These are phyloP conservation scores for Cordyceps farinosa DNA, from an alignment of 2,329 filamentous ascomycete genomes.

Conservation along the genomic window DNA sequence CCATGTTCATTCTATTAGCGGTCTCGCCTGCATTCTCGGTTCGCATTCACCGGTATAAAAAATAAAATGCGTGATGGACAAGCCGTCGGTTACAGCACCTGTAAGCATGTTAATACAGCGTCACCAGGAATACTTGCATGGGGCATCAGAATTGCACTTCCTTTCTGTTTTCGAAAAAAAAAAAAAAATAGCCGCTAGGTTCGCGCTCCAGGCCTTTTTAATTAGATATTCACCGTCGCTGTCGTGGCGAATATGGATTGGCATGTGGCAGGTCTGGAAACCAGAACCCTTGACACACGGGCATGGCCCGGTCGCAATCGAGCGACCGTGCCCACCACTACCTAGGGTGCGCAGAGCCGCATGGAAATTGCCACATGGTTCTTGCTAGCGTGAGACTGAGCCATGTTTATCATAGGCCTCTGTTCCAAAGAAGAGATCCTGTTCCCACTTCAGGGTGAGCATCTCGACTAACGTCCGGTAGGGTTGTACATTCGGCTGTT, in stretches of 20 bases:
- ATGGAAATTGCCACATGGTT: slow-evolving; percentile 5
- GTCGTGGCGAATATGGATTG: background rate
- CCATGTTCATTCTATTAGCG: too few species aligned
- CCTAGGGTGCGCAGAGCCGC: background rate
- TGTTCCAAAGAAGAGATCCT: too few species aligned
- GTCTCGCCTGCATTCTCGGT: too few species aligned
- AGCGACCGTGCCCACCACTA: background rate
- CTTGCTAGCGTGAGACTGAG: background rate
- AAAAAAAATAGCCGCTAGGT: too few species aligned
- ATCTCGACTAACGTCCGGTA: background rate
- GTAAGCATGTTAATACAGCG: too few species aligned
- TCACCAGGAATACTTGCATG: too few species aligned
- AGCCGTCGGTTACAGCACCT: too few species aligned
- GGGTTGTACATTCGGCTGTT: background rate
- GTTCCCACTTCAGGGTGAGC: background rate
- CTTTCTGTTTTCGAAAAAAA: too few species aligned
- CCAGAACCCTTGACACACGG: background rate
- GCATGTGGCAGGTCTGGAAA: background rate
- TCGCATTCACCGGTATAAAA: too few species aligned
- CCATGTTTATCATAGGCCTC: background rate
- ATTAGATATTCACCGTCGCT: background rate
- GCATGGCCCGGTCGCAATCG: background rate
- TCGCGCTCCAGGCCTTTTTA: too few species aligned
- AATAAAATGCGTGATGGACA: too few species aligned
- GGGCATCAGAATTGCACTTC: too few species aligned